Conservation (phyloP, 495 filamentous ascomycete genomes). For the Patellaria atrata region DNA sequence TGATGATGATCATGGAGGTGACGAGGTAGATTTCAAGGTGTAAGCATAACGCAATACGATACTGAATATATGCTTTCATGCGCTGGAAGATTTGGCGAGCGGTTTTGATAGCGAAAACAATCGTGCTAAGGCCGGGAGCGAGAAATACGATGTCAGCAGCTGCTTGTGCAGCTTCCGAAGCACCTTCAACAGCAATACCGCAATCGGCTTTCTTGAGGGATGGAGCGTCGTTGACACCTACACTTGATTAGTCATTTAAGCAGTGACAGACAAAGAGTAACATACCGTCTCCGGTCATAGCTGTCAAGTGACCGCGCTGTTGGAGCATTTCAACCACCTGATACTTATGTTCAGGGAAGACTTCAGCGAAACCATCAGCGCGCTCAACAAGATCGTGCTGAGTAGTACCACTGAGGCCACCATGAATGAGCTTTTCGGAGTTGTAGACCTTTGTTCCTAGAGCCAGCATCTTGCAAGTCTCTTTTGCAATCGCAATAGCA, state of each 20-base stretch:
- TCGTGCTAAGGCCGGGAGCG: constrained; percentile 60
- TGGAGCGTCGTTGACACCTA: constrained; percentile 58
- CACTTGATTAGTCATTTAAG: constrained; percentile 3
- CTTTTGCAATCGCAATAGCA: constrained; percentile 64
- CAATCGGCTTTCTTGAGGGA: constrained; percentile 62
- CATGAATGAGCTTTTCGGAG: constrained; percentile 58
- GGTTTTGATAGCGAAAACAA: constrained; percentile 65
- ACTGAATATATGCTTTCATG: constrained; percentile 72
- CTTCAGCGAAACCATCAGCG: constrained; percentile 63
- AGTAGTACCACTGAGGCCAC: constrained; percentile 56
- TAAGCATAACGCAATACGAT: constrained; percentile 65
- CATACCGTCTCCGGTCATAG: constrained; percentile 54
- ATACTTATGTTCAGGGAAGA: constrained; percentile 68
- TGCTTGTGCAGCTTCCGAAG: constrained; percentile 61
- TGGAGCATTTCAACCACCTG: constrained; percentile 66
- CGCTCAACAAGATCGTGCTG: constrained; percentile 65
- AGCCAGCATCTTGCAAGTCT: constrained; percentile 69
- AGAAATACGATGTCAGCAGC: constrained; percentile 71
- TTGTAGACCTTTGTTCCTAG: constrained; percentile 68
- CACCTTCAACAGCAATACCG: constrained; percentile 67
- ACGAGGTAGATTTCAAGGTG: constrained; percentile 69
- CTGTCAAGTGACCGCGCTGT: constrained; percentile 58
- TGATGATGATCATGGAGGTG: constrained; percentile 63
- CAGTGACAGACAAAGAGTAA: not conserved
- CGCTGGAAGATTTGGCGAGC: constrained; percentile 70